Conservation (phyloP, 495 filamentous ascomycete species). For the Gamarada debralockiae region DNA sequence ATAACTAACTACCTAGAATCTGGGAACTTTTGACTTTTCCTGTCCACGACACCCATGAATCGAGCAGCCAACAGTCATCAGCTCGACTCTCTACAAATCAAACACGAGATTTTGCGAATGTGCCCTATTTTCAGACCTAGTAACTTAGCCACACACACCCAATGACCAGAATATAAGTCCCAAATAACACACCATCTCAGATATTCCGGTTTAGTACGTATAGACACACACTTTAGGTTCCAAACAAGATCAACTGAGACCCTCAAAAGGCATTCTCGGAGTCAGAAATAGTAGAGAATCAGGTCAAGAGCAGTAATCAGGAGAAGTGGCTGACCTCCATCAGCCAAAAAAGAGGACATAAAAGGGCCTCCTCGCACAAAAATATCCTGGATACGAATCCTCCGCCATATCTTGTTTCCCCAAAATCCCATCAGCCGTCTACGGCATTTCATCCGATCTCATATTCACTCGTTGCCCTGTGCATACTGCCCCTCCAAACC, state of each 20-base stretch:
- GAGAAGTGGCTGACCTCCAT: constrained; percentile 13
- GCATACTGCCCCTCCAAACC: too few relatives aligned
- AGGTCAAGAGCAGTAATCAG: constrained; percentile 21
- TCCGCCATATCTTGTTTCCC: not conserved
- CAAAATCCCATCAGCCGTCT: too few relatives aligned
- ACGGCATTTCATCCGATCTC: too few relatives aligned
- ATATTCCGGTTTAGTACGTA: not conserved
- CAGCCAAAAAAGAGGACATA: constrained; percentile 21
- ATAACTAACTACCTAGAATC: too few relatives aligned
- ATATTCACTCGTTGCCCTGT: too few relatives aligned
- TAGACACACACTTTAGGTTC: not conserved
- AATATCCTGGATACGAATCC: constrained; percentile 23
- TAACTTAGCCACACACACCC: too few relatives aligned
- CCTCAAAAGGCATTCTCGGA: constrained; percentile 7
- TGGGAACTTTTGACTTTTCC: too few relatives aligned
- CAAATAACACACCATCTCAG: not conserved
- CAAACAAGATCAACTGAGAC: constrained; percentile 16
- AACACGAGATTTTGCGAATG: too few relatives aligned
- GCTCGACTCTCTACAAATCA: too few relatives aligned
- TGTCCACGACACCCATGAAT: too few relatives aligned
- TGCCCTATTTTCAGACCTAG: too few relatives aligned
- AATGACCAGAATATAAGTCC: not conserved
- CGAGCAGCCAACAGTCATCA: too few relatives aligned
- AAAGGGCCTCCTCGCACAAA: constrained; percentile 25
- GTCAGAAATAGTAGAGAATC: constrained; percentile 8